Base-by-base conservation (phyloP, 1,284 basidiomycete species). In the Microbotryum saponariae region DNA sequence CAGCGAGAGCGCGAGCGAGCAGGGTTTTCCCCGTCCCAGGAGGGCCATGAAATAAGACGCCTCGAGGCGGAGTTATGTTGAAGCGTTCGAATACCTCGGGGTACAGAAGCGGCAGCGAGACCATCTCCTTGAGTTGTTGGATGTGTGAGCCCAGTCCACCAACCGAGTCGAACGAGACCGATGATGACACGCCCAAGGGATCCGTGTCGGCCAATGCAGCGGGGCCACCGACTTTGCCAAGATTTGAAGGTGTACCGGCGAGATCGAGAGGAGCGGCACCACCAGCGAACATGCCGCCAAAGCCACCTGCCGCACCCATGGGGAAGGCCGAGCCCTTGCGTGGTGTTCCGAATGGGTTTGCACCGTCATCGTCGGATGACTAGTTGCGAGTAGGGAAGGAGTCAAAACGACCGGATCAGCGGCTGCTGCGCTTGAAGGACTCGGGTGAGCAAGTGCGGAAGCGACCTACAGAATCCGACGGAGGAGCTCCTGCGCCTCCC, bases 41-140 rank as follows among this genome's bases (percentile, higher is more conserved):
- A 6, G 92, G 92, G 23, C 92, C 92, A 74, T 96, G 96, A 78
- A 99, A 98, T 20, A 99, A 80, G 0, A 99, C 96, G 61, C 96
- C 96, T 54, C 96, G 83, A 4, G 96, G 96, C 45, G 96, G 96
- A 0, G 91, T 97, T 45, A 98, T 85, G 59, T 85, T 87, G 77
- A 98, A 97, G 60, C 86, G 85, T 71, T 97, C 92, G 75, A 97
- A 98, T 12, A 99, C 86, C 76, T 99, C 96, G 0, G 96, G 96
- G 73, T 99, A 99, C 8, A 97, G 80, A 0, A 99, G 79, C 0
- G 96, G 96, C 0, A 99, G 82, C 23, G 94, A 82, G 0, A 97
- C 97, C 96, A 99, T 98, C 75, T 99, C 96, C 78, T 97, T 98
- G 66, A 98, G 79, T 44, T 92, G 89, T 73, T 96, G 92, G 67